Evolutionary conservation across 176 grass and related monocot species (phyloP).

Genomic region (Poa pratensis): DNA sequence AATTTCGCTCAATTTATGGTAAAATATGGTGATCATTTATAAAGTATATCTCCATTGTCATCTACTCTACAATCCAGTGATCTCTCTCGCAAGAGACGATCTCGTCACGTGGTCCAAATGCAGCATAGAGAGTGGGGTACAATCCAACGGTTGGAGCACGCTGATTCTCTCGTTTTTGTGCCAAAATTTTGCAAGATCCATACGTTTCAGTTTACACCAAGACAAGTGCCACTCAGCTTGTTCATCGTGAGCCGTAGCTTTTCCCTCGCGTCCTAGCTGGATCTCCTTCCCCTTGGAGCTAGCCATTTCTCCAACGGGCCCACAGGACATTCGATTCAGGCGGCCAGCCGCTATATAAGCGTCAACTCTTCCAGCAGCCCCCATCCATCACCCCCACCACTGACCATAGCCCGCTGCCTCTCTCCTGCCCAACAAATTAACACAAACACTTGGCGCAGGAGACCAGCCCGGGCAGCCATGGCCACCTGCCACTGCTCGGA

Average conservation of each 20-base stretch:
- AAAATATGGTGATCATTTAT: not conserved
- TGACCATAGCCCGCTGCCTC: constrained; percentile 12
- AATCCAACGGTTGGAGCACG: not conserved
- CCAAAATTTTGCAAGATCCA: not conserved
- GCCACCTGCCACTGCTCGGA: constrained; percentile 50
- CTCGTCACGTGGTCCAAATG: not conserved
- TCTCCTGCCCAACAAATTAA: constrained; percentile 44
- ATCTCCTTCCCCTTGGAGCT: not conserved
- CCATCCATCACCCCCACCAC: constrained; percentile 11
- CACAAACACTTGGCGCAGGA: constrained; percentile 29
- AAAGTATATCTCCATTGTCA: not conserved
- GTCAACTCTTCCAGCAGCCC: constrained; percentile 17
- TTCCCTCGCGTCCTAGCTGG: constrained; percentile 5
- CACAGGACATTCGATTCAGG: constrained; percentile 28
- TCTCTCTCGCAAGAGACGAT: constrained; percentile 4
- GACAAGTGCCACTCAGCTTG: not conserved
- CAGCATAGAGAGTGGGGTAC: not conserved
- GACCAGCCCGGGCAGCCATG: constrained; percentile 34
- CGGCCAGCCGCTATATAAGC: constrained; percentile 40
- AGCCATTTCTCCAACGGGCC: not conserved
- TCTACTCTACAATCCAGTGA: not conserved
- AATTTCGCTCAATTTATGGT: not conserved
- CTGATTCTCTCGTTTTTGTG: constrained; percentile 7
- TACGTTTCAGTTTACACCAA: not conserved
- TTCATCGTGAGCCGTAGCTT: not conserved